phyloP scores from a whole-genome alignment of 2,329 filamentous ascomycete genomes.

The Esteya vermicola region DNA sequence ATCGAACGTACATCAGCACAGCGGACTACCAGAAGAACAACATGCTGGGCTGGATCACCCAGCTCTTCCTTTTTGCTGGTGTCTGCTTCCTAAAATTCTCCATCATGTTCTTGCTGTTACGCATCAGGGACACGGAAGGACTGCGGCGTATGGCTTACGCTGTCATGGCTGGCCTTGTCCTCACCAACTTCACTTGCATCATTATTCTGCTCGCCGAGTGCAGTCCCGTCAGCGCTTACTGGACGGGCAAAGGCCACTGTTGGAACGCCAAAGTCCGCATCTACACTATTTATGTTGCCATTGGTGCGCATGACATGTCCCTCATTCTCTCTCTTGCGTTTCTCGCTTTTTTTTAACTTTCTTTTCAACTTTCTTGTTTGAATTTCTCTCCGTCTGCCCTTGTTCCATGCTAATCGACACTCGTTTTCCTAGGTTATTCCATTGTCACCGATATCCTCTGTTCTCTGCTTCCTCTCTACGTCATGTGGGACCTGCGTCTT shows the following conservation, averaged over 20 bases:
- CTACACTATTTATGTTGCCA: slow-evolving; percentile 19
- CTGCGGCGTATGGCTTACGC: slow-evolving; percentile 18
- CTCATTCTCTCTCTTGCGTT: neutral
- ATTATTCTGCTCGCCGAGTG: slow-evolving; percentile 20
- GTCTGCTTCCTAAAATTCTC: slow-evolving; percentile 26
- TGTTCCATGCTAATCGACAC: too few relatives aligned
- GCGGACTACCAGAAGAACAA: neutral
- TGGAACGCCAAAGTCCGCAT: slow-evolving; percentile 19
- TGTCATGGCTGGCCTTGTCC: slow-evolving; percentile 17
- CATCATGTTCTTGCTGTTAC: slow-evolving; percentile 24
- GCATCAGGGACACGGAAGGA: slow-evolving; percentile 22
- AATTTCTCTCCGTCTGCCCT: too few relatives aligned
- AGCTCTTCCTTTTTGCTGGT: slow-evolving; percentile 24
- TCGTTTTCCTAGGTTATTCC: slow-evolving; percentile 15
- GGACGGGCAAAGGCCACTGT: slow-evolving; percentile 16
- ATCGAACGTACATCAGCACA: slow-evolving; percentile 19
- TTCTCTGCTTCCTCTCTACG: slow-evolving; percentile 16
- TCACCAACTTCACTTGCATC: slow-evolving; percentile 18
- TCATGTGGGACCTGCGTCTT: slow-evolving; percentile 20
- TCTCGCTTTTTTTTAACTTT: neutral
- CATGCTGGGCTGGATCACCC: slow-evolving; percentile 12
- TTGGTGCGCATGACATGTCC: slow-evolving; percentile 9
- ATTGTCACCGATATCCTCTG: slow-evolving; percentile 15
- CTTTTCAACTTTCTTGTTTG: too few relatives aligned
- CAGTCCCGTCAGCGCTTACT: slow-evolving; percentile 16